Evolutionary conservation across 83 land plant species (phyloP).

Genomic region (Picea abies): DNA sequence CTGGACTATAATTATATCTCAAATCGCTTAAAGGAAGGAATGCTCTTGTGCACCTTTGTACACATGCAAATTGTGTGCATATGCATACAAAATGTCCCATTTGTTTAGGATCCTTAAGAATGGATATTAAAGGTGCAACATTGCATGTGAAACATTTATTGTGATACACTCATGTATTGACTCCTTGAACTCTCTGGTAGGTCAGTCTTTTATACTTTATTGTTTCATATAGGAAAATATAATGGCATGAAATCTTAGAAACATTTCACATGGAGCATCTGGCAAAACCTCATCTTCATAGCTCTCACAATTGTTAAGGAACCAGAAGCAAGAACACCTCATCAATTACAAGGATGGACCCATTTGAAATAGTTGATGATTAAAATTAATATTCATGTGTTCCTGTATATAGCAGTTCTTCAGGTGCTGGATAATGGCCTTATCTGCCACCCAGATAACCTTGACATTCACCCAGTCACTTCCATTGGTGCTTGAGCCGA

Average conservation of each 20-base stretch:
- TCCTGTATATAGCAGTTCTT: constrained; percentile 61
- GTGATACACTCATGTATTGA: constrained; percentile 58
- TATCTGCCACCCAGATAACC: constrained; percentile 82
- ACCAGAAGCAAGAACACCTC: constrained; percentile 93
- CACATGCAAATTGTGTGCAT: too few species aligned
- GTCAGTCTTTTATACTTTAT: constrained; percentile 62
- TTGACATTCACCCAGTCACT: constrained; percentile 98
- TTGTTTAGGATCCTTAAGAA: too few species aligned
- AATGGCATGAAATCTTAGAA: constrained; percentile 86
- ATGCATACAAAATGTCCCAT: too few species aligned
- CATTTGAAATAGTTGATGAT: constrained; percentile 65
- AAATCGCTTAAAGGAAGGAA: too few species aligned
- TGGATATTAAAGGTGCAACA: background rate
- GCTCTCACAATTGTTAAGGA: constrained; percentile 85
- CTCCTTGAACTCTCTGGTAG: constrained; percentile 52
- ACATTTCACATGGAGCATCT: constrained; percentile 83
- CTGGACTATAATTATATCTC: too few species aligned
- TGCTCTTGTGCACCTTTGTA: too few species aligned
- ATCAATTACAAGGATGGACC: background rate
- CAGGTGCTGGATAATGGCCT: constrained; percentile 85
- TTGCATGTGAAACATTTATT: constrained; percentile 44
- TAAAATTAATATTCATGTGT: constrained; percentile 71
- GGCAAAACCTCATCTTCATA: constrained; percentile 96
- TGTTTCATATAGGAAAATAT: constrained; percentile 82
- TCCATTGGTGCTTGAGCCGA: constrained; percentile 87